Evolutionary conservation across 805 yeast genomes (phyloP), one percentile per base, ranked within the genome.

Genomic region (Ogataea nitratoaversa): DNA sequence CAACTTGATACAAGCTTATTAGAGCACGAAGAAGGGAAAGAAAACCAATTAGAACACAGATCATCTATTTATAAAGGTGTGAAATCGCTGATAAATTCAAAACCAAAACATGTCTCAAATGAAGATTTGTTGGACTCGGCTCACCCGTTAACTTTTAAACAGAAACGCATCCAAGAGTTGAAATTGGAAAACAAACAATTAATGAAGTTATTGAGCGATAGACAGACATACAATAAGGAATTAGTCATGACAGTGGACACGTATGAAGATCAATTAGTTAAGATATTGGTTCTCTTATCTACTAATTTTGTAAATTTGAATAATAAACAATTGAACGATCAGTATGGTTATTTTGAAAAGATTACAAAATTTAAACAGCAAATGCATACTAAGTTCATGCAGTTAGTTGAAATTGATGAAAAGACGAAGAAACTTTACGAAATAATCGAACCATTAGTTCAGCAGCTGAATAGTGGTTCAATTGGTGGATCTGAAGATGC

Each of bases 141-240:
- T 13, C 23, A 25, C 2, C 5, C 29, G 3, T 20, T 13, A 22
- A 33, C 27, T 12, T 36, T 32, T 11, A 45, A 37, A 22, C 30
- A 40, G 4, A 30, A 41, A 16, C 37, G 32, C 2, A 37, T 43
- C 11, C 18, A 18, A 12, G 11, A 37, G 18, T 38, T 53, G 18
- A 39, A 38, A 23, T 24, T 25, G 14, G 57, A 54, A 16, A 53
- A 52, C 32, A 8, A 33, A 13, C 34, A 40, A 14, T 40, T 54
- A 7, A 22, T 29, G 24, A 35, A 32, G 13, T 27, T 51, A 20
- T 34, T 55, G 22, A 30, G 32, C 7, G 51, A 48, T 13, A 40
- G 54, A 23, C 29, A 38, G 23, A 14, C 8, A 3, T 56, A 55
- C 36, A 56, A 56, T 32, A 8, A 30, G 5, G 53, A 53, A 19